Evolutionary conservation across 2,329 filamentous ascomycete genomes (phyloP).

Genomic region (Penicillium freii): DNA sequence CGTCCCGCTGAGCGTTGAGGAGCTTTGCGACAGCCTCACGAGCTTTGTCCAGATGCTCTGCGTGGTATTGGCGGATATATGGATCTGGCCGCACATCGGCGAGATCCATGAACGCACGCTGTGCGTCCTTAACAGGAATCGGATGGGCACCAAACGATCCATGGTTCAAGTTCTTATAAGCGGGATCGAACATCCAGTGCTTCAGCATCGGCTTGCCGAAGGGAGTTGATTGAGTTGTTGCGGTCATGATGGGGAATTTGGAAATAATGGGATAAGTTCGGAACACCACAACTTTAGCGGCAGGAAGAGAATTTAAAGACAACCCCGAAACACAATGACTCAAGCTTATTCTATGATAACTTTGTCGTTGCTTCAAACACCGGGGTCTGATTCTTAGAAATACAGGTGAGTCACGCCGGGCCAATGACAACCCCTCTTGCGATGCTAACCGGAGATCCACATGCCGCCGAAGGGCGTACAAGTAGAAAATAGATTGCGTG

Average conservation of each 20-base stretch:
- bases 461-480: constrained; percentile 6
- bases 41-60: constrained; percentile 60
- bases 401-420: not conserved
- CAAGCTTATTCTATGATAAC: not conserved
- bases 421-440: not conserved
- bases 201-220: constrained; percentile 58
- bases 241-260: constrained; percentile 4
- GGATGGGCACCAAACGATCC: constrained; percentile 82
- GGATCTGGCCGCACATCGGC: constrained; percentile 68
- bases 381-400: not conserved
- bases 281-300: not conserved
- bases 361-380: not conserved
- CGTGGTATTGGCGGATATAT: constrained; percentile 71
- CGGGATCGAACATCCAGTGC: constrained; percentile 67
- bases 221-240: constrained; percentile 23
- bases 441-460: constrained; percentile 7
- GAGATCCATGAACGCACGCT: constrained; percentile 64
- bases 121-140: constrained; percentile 55
- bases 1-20: constrained; percentile 63
- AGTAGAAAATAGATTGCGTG: constrained; percentile 23
- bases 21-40: constrained; percentile 64
- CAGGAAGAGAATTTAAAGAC: not conserved
- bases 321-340: not conserved
- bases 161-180: constrained; percentile 75
- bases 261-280: not conserved